phyloP scores from a whole-genome alignment of 495 filamentous ascomycete genomes.

The Aspergillus bridgeri region DNA sequence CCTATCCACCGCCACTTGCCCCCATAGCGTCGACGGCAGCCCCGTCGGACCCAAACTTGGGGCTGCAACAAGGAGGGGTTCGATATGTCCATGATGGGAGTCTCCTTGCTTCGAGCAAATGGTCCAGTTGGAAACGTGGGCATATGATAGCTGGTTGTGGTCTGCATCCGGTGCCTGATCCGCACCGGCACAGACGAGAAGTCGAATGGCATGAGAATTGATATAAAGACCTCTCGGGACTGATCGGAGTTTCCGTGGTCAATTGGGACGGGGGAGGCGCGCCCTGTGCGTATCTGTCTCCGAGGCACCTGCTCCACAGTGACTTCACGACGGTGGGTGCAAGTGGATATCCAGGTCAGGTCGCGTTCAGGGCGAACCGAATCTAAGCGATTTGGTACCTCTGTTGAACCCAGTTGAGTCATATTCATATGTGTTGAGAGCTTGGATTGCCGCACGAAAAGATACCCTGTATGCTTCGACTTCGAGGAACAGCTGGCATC shows the following conservation, averaged over 20 bases:
- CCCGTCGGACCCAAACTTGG: not conserved
- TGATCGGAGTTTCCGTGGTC: not conserved
- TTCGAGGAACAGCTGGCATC: not conserved
- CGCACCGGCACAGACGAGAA: too few relatives aligned
- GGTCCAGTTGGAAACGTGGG: not conserved
- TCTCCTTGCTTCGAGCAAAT: not conserved
- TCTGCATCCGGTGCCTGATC: not conserved
- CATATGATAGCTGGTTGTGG: not conserved
- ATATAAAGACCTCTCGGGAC: not conserved
- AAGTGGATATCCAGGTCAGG: not conserved
- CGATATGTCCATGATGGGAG: not conserved
- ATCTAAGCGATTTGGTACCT: not conserved
- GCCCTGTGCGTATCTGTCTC: too few relatives aligned
- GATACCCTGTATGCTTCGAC: too few relatives aligned
- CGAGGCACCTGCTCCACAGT: not conserved
- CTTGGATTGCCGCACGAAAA: not conserved
- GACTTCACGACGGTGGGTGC: not conserved
- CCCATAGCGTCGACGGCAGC: not conserved
- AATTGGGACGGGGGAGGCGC: not conserved
- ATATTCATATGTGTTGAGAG: not conserved
- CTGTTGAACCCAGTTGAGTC: not conserved
- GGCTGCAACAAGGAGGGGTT: not conserved
- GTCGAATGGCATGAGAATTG: not conserved
- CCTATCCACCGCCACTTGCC: not conserved
- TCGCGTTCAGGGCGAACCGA: not conserved